These are phyloP conservation scores for Helichrysum umbraculigerum DNA, from an alignment of 129 eudicot species.

Conservation along the genomic window DNA sequence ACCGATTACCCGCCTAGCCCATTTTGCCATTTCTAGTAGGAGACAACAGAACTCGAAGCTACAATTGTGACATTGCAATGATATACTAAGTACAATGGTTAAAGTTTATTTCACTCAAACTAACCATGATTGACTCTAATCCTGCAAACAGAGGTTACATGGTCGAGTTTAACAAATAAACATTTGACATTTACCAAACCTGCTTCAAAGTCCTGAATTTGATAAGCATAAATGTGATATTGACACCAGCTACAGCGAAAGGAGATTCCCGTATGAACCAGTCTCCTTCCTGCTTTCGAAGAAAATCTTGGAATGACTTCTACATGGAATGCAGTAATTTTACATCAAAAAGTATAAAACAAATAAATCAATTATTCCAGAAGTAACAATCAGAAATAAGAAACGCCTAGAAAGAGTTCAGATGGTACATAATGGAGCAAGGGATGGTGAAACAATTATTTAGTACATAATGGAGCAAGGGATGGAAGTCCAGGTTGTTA, in stretches of 20 bases:
- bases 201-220: conserved; percentile 96
- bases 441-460: background rate
- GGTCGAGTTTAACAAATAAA: too few relatives aligned
- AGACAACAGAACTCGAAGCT: too few relatives aligned
- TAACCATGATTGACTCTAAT: too few relatives aligned
- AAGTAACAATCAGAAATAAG: too few relatives aligned
- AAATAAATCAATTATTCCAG: background rate
- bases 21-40: too few relatives aligned
- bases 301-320: conserved; percentile 95
- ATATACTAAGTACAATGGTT: too few relatives aligned
- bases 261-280: conserved; percentile 97
- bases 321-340: conserved; percentile 35
- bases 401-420: background rate
- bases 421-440: background rate
- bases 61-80: too few relatives aligned
- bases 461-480: conserved; percentile 9
- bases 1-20: too few relatives aligned
- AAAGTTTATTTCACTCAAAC: too few relatives aligned
- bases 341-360: conserved; percentile 4
- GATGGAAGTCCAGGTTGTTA: conserved; percentile 26
- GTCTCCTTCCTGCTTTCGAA: conserved; percentile 87
- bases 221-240: too few relatives aligned
- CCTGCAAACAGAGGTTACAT: too few relatives aligned
- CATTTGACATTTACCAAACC: conserved; percentile 37
- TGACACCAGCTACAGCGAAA: conserved; percentile 96